These are phyloP conservation scores for Clonostachys solani DNA, from an alignment of 2,329 filamentous ascomycete genomes.

Conservation along the genomic window DNA sequence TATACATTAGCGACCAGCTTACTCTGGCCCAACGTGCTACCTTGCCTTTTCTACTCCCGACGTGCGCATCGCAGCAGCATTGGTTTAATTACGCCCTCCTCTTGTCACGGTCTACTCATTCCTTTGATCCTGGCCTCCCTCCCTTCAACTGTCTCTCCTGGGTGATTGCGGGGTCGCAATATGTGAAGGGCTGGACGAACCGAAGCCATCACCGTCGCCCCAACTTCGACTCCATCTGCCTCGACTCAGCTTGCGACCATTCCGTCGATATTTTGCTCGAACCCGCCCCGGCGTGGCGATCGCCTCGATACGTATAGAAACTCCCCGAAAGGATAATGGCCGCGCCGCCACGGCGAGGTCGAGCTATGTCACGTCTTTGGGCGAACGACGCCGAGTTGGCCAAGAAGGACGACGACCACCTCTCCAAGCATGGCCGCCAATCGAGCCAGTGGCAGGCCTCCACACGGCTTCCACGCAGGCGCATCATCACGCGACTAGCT, in stretches of 20 bases:
- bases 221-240: background rate
- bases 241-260: background rate
- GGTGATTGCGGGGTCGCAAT: too few relatives aligned
- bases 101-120: too few relatives aligned
- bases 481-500: slow-evolving; percentile 48
- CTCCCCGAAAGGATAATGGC: background rate
- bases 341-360: slow-evolving; percentile 13
- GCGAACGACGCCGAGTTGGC: slow-evolving; percentile 50
- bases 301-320: background rate
- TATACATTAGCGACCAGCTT: too few relatives aligned
- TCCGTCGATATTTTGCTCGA: background rate
- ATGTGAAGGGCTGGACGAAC: too few relatives aligned
- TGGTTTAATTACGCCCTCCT: too few relatives aligned
- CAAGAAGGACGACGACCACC: slow-evolving; percentile 54
- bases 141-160: too few relatives aligned
- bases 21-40: too few relatives aligned
- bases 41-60: too few relatives aligned
- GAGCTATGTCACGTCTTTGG: slow-evolving; percentile 32
- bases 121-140: too few relatives aligned
- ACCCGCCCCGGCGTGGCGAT: background rate
- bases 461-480: slow-evolving; percentile 38
- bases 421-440: slow-evolving; percentile 16
- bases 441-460: slow-evolving; percentile 29
- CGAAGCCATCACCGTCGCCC: too few relatives aligned
- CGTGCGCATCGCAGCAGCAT: too few relatives aligned